Evolutionary conservation across 306 rosid genomes (phyloP).

Genomic region (Ochetophila trinervis): DNA sequence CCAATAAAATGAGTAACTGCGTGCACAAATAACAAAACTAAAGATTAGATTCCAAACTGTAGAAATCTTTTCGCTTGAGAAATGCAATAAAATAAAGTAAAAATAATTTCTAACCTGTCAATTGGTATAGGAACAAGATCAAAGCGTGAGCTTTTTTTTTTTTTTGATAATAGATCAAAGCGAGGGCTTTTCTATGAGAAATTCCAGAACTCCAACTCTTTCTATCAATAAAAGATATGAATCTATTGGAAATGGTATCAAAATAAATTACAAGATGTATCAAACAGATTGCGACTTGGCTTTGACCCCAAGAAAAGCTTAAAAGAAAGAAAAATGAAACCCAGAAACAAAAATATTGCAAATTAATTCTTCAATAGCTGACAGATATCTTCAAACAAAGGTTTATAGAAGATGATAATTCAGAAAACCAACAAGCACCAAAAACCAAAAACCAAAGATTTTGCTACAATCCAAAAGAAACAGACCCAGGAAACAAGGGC

Average conservation of each 20-base stretch:
- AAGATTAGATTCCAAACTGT: conserved; percentile 25
- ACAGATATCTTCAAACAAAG: too few relatives aligned
- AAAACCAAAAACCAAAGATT: conserved; percentile 7
- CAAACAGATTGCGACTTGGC: too few relatives aligned
- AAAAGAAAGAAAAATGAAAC: conserved; percentile 3
- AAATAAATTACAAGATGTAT: conserved; percentile 5
- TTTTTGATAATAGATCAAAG: too few relatives aligned
- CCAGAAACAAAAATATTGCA: conserved; percentile 1
- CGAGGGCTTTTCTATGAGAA: neutral
- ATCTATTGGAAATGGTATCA: conserved; percentile 4
- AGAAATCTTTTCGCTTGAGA: conserved; percentile 9
- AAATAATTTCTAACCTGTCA: conserved; percentile 28
- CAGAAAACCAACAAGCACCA: conserved; percentile 1
- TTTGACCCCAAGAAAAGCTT: neutral
- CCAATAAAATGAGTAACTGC: neutral
- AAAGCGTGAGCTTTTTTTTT: neutral
- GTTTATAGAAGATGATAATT: neutral
- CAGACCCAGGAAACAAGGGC: conserved; percentile 1
- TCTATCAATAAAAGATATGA: neutral
- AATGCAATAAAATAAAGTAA: conserved; percentile 14
- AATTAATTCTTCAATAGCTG: too few relatives aligned
- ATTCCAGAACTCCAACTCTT: neutral
- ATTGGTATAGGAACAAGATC: neutral
- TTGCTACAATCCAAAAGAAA: conserved; percentile 1
- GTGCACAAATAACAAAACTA: neutral